phyloP scores from a whole-genome alignment of 2,329 filamentous ascomycete genomes.

The Arthrobotrys sinensis region DNA sequence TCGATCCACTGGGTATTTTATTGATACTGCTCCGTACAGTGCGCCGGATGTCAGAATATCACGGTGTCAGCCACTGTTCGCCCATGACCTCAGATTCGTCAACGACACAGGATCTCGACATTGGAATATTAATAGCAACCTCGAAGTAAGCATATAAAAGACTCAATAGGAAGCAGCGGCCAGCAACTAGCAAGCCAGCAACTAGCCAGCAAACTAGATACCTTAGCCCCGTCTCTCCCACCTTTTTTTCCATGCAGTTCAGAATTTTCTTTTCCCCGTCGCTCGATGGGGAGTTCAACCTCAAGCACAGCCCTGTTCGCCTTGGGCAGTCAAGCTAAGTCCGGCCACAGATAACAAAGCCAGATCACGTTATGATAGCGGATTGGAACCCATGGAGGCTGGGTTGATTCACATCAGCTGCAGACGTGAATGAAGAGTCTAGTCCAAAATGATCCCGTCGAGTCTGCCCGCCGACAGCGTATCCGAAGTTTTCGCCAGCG shows the following conservation, averaged over 20 bases:
- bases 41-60: background rate
- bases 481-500: conserved; percentile 7
- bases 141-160: conserved; percentile 12
- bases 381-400: background rate
- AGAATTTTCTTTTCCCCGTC: conserved; percentile 1
- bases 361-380: conserved; percentile 33
- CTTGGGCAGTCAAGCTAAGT: conserved; percentile 29
- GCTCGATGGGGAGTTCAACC: conserved; percentile 21
- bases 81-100: background rate
- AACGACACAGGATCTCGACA: background rate
- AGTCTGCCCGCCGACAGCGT: conserved; percentile 5
- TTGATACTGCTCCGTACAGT: too few species aligned
- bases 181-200: background rate
- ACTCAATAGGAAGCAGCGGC: background rate
- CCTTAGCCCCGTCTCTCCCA: background rate
- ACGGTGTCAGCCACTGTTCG: background rate
- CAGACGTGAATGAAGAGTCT: background rate
- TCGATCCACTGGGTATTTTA: too few species aligned
- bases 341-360: conserved; percentile 23
- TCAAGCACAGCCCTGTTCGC: conserved; percentile 28
- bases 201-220: too few species aligned
- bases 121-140: background rate
- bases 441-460: background rate
- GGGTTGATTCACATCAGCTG: conserved; percentile 44
- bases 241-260: background rate